Percentiles rank a stretch among this genome's conserved stretches.
phyloP scores from a whole-genome alignment of 1,139 yeast species.

The Magnusiomyces tetraspermus region DNA sequence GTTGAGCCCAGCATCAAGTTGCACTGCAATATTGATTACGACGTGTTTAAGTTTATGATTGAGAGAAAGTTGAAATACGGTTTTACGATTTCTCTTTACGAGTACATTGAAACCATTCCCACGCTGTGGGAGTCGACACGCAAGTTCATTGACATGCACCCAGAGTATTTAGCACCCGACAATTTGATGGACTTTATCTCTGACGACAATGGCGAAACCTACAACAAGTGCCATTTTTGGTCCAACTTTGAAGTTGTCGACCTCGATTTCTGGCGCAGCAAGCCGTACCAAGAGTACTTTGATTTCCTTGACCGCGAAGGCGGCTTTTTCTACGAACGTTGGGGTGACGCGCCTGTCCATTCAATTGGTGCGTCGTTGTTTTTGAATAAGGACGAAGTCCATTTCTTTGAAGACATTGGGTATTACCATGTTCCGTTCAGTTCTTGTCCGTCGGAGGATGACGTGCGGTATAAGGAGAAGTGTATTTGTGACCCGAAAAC shows the following conservation, averaged over 20 bases:
- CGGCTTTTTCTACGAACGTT: constrained; percentile 85
- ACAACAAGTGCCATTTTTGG: constrained; percentile 87
- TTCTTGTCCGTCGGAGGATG: constrained; percentile 52
- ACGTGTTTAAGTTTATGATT: constrained; percentile 74
- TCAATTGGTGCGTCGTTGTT: constrained; percentile 69
- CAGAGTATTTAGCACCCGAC: constrained; percentile 47
- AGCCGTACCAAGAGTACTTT: constrained; percentile 60
- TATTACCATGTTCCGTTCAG: constrained; percentile 76
- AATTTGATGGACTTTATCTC: constrained; percentile 63
- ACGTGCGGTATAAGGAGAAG: constrained; percentile 36
- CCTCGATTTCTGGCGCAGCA: constrained; percentile 64
- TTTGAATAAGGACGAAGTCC: constrained; percentile 54
- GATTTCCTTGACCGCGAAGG: constrained; percentile 65
- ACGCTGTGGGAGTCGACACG: constrained; percentile 75
- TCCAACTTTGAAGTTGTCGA: constrained; percentile 82
- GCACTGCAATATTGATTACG: constrained; percentile 75
- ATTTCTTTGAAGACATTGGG: constrained; percentile 75
- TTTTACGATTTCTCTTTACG: constrained; percentile 77
- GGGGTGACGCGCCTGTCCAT: constrained; percentile 96
- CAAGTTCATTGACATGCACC: constrained; percentile 53
- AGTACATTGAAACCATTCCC: constrained; percentile 68
- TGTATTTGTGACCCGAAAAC: constrained; percentile 47
- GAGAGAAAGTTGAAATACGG: constrained; percentile 68
- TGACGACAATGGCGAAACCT: constrained; percentile 53
- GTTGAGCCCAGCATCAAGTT: constrained; percentile 86